Evolutionary conservation across 371 early-diverging fungal genomes (phyloP).

Genomic region (Mortierella sp.): DNA sequence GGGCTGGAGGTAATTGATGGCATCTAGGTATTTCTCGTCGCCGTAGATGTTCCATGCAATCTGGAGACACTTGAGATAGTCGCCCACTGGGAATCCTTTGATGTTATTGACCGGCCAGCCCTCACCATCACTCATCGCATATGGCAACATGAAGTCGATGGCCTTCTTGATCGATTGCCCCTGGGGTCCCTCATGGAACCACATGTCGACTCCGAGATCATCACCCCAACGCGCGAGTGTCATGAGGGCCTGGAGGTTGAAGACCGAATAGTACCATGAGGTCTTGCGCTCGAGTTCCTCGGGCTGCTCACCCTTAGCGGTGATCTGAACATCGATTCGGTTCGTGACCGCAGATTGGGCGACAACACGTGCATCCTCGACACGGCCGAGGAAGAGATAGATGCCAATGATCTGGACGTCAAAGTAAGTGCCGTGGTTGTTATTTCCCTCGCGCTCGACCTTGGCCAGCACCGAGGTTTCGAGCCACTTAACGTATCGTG

Average conservation of each 20-base stretch:
- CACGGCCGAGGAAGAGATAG: slow-evolving; percentile 53
- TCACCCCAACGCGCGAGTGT: slow-evolving; percentile 51
- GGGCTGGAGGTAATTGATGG: slow-evolving; percentile 30
- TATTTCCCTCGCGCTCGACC: slow-evolving; percentile 50
- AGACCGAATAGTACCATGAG: slow-evolving; percentile 60
- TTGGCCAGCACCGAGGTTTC: slow-evolving; percentile 55
- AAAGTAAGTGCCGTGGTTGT: slow-evolving; percentile 65
- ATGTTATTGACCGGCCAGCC: slow-evolving; percentile 58
- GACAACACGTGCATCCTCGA: slow-evolving; percentile 38
- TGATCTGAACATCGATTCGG: slow-evolving; percentile 55
- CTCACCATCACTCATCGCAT: slow-evolving; percentile 54
- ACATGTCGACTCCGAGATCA: slow-evolving; percentile 53
- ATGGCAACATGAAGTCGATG: slow-evolving; percentile 61
- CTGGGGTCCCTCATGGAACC: slow-evolving; percentile 48
- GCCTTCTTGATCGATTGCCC: slow-evolving; percentile 59
- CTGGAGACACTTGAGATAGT: slow-evolving; percentile 56
- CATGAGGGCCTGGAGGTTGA: slow-evolving; percentile 59
- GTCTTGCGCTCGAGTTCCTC: slow-evolving; percentile 54
- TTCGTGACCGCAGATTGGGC: slow-evolving; percentile 38
- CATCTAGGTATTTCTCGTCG: slow-evolving; percentile 44
- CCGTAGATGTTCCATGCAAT: slow-evolving; percentile 60
- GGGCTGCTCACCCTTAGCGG: slow-evolving; percentile 50
- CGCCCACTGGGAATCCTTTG: slow-evolving; percentile 41
- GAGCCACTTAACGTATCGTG: slow-evolving; percentile 59
- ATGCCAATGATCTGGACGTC: slow-evolving; percentile 59